Conservation (phyloP, 495 filamentous ascomycete genomes). For the Immersiella caudata region DNA sequence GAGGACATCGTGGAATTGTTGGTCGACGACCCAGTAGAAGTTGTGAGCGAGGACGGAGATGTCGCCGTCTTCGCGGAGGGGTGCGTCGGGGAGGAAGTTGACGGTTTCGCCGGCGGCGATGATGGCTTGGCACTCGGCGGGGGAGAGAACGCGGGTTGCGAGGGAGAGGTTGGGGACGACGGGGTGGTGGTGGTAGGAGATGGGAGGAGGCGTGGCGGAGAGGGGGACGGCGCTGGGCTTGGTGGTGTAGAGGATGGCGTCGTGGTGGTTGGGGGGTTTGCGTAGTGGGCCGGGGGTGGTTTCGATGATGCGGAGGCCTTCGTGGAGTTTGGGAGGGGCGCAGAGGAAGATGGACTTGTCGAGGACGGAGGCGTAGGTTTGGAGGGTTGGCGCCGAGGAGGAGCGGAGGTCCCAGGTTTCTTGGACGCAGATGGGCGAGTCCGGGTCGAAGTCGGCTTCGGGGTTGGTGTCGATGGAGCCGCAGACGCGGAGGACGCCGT, state of each 20-base stretch:
- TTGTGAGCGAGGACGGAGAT: conserved; percentile 53
- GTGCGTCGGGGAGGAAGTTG: conserved; percentile 51
- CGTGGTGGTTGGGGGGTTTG: conserved; percentile 53
- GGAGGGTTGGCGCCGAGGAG: conserved; percentile 13
- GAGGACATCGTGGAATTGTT: conserved; percentile 43
- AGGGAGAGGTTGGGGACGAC: conserved; percentile 44
- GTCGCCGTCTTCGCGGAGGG: conserved; percentile 48
- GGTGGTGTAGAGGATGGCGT: conserved; percentile 48
- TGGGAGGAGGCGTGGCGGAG: conserved; percentile 28
- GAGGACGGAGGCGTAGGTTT: conserved; percentile 42
- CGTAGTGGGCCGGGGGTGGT: conserved; percentile 46
- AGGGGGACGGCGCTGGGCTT: conserved; percentile 41
- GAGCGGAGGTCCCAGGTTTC: conserved; percentile 41
- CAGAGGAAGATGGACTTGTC: conserved; percentile 37
- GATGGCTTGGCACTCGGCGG: conserved; percentile 47
- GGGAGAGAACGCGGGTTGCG: conserved; percentile 43
- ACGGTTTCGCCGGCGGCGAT: conserved; percentile 50
- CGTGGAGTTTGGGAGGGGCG: conserved; percentile 22
- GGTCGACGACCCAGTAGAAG: conserved; percentile 55
- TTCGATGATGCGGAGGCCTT: conserved; percentile 44
- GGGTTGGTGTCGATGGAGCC: conserved; percentile 42
- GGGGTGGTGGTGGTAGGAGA: conserved; percentile 43
- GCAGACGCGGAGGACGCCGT: conserved; percentile 46
- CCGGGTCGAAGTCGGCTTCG: conserved; percentile 15
- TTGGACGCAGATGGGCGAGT: conserved; percentile 37